phyloP scores from a whole-genome alignment of 106 monocot species.

The Narthecium ossifragum region DNA sequence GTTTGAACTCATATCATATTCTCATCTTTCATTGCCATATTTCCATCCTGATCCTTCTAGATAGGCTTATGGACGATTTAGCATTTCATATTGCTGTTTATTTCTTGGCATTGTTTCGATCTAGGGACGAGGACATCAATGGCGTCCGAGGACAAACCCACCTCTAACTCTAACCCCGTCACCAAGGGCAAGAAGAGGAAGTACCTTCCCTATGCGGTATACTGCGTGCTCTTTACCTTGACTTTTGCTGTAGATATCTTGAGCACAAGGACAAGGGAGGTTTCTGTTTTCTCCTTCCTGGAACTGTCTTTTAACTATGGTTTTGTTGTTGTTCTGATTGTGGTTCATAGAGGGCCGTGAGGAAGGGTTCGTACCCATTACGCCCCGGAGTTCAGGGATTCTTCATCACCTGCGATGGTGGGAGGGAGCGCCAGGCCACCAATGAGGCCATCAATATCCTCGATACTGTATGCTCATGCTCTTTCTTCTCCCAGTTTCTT shows the following conservation, averaged over 20 bases:
- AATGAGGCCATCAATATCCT: constrained; percentile 78
- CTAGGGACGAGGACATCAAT: constrained; percentile 10
- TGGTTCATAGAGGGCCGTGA: constrained; percentile 48
- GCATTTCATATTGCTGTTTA: too few species aligned
- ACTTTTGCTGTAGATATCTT: neutral
- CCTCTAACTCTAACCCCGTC: neutral
- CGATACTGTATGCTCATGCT: constrained; percentile 46
- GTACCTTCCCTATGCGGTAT: constrained; percentile 73
- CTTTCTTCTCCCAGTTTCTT: too few species aligned
- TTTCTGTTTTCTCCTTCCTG: neutral
- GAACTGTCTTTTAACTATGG: neutral
- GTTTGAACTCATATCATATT: too few species aligned
- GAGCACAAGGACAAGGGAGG: too few species aligned
- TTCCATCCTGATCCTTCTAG: too few species aligned
- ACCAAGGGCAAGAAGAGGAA: constrained; percentile 73
- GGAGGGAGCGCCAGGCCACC: constrained; percentile 80
- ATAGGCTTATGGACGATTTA: too few species aligned
- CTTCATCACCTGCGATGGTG: constrained; percentile 96
- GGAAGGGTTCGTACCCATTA: constrained; percentile 70
- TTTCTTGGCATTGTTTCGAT: too few species aligned
- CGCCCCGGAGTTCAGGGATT: constrained; percentile 87
- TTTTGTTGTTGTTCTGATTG: neutral
- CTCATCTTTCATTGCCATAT: too few species aligned
- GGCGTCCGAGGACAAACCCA: constrained; percentile 22
- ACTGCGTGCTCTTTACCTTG: neutral